Evolutionary conservation across 1,284 basidiomycete genomes (phyloP).

Genomic region (Puccinia horiana): DNA sequence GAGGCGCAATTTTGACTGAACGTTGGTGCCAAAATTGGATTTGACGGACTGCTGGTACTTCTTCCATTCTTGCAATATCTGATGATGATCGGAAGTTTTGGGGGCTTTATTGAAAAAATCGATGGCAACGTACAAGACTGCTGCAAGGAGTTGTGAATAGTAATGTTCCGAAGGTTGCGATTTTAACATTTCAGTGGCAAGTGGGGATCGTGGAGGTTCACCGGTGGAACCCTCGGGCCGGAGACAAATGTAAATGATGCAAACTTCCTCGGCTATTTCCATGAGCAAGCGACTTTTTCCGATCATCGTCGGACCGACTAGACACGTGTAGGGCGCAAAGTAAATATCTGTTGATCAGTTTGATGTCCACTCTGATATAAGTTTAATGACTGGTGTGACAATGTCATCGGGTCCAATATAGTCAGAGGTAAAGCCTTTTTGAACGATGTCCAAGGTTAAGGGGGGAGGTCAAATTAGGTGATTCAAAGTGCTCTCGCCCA

Average conservation of each 20-base stretch:
- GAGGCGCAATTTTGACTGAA: not conserved
- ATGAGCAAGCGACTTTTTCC: slow-evolving; percentile 11
- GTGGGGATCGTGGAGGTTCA: not conserved
- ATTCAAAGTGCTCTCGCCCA: not conserved
- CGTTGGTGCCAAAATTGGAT: not conserved
- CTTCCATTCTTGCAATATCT: not conserved
- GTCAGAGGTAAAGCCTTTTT: not conserved
- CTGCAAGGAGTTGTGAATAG: not conserved
- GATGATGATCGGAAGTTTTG: no score
- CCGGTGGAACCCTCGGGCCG: not conserved
- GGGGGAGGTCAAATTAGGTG: not conserved
- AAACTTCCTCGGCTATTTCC: slow-evolving; percentile 2
- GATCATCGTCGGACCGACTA: slow-evolving; percentile 1
- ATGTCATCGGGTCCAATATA: not conserved
- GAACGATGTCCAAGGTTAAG: not conserved
- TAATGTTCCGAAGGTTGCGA: not conserved
- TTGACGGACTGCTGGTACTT: not conserved
- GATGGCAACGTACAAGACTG: no score
- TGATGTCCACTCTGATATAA: not conserved
- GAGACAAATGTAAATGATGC: slow-evolving; percentile 12
- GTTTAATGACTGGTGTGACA: not conserved
- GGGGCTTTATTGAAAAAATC: no score
- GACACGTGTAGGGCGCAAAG: slow-evolving; percentile 16
- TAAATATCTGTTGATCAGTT: not conserved
- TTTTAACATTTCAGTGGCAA: not conserved